phyloP scores from a whole-genome alignment of 2,329 filamentous ascomycete genomes.

The Fusarium dimerum region DNA sequence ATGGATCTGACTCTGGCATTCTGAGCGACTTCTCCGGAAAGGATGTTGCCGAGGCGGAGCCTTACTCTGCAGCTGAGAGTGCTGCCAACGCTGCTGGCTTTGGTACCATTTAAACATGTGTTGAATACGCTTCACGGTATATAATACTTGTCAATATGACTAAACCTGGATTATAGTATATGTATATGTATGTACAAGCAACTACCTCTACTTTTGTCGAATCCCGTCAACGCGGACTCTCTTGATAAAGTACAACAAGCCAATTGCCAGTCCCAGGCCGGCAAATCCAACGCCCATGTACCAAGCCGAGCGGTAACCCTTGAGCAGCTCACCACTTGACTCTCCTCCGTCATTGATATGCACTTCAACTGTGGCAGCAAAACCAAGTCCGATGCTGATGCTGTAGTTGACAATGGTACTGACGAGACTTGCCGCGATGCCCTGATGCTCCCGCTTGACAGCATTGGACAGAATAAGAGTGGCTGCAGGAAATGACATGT shows the following conservation, averaged over 20 bases:
- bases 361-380: conserved; percentile 64
- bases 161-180: too few relatives aligned
- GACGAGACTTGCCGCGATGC: conserved; percentile 54
- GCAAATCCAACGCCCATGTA: conserved; percentile 42
- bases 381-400: conserved; percentile 65
- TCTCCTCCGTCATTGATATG: conserved; percentile 31
- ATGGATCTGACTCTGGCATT: conserved; percentile 45
- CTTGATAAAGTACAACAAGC: conserved; percentile 11
- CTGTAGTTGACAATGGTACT: conserved; percentile 69
- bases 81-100: conserved; percentile 40
- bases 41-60: conserved; percentile 46
- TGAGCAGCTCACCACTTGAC: conserved; percentile 9
- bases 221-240: background rate
- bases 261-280: conserved; percentile 18
- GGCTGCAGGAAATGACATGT: conserved; percentile 66
- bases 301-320: conserved; percentile 19
- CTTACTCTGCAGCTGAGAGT: conserved; percentile 34
- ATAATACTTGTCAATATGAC: too few relatives aligned
- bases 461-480: conserved; percentile 60
- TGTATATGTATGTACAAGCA: too few relatives aligned
- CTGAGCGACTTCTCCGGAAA: conserved; percentile 50
- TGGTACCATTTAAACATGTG: conserved; percentile 37
- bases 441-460: conserved; percentile 47
- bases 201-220: too few relatives aligned
- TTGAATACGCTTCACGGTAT: too few relatives aligned